Evolutionary conservation across 108 stramenopile species (phyloP), one percentile per base, ranked within the genome.

Genomic region (Cyclotella atomus): DNA sequence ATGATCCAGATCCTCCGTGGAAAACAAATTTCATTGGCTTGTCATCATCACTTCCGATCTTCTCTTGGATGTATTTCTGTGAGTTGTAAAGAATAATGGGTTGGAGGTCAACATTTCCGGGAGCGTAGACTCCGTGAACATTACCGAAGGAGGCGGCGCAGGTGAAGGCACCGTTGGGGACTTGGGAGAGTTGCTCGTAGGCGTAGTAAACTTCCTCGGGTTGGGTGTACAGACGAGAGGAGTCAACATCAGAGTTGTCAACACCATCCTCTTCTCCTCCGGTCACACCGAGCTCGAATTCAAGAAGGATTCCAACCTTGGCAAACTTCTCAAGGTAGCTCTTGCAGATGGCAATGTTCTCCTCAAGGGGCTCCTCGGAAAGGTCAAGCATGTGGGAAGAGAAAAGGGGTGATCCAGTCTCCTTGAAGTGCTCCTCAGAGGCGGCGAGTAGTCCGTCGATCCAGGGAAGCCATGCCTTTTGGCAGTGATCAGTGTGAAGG

Each of bases 231-330:
- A 98, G 88, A 68, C 91, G 91, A 49, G 77, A 84, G n/a, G 91
- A 85, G 79, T 97, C 96, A 46, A 94, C 79, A 72, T 94, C 95
- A 56, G 76, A 79, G 91, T 97, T 98, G 75, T 97, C 95, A 67
- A 98, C 97, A 71, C 97, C 97, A 83, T 96, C 97, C 73, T 97
- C 97, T 77, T 98, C 97, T 67, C 97, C 97, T 75, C 97, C 97
- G 10, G 97, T 97, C 49, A 98, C 93, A 59, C 97, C 97, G 65
- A 98, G 91, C 85, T 98, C 97, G 83, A 98, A 94, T 81, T 98
- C 97, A 59, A 98, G 90, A 57, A 95, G 87, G 79, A 96, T 94
- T 62, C 94, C 84, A 34, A 93, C 29, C 83, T 93, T 89, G 70
- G 91, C 89, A 77, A 93, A 88, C 62, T 85, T 88, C 84, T 93